Percentiles rank a stretch among this genome's conserved stretches.
These are phyloP conservation scores for Fusarium redolens DNA, from an alignment of 2,329 filamentous ascomycete species.

Conservation along the genomic window DNA sequence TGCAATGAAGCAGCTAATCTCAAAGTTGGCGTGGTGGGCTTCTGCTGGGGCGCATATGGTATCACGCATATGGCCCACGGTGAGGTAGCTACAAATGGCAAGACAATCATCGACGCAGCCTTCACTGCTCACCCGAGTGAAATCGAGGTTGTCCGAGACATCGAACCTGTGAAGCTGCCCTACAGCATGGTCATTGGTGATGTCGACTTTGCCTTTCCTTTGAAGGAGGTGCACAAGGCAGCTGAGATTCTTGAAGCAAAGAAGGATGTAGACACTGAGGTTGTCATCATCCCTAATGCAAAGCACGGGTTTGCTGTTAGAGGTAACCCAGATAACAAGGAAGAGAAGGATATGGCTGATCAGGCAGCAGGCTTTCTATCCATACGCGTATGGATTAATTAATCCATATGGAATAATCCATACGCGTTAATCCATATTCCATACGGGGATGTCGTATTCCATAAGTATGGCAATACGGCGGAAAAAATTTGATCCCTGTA, in stretches of 20 bases:
- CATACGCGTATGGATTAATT: too few relatives aligned
- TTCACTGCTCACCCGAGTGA: neutral
- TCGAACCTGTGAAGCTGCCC: neutral
- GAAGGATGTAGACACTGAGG: neutral
- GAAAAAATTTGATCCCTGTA: too few relatives aligned
- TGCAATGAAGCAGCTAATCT: neutral
- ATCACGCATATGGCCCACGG: neutral
- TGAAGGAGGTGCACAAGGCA: neutral
- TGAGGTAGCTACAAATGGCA: neutral
- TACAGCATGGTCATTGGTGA: neutral
- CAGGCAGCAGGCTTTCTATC: too few relatives aligned
- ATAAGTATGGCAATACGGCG: too few relatives aligned
- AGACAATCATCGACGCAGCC: neutral
- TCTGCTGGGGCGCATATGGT: neutral
- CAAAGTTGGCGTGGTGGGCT: neutral
- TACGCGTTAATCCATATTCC: too few relatives aligned
- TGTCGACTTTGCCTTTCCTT: neutral
- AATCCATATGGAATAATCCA: too few relatives aligned
- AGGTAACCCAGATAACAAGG: neutral
- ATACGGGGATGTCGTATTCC: too few relatives aligned
- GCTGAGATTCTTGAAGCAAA: neutral
- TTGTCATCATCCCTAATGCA: neutral
- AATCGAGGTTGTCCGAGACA: neutral
- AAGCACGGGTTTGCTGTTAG: neutral
- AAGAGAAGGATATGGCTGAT: neutral